phyloP scores from a whole-genome alignment of 78 protist species.

The Creolimax fragrantissima region DNA sequence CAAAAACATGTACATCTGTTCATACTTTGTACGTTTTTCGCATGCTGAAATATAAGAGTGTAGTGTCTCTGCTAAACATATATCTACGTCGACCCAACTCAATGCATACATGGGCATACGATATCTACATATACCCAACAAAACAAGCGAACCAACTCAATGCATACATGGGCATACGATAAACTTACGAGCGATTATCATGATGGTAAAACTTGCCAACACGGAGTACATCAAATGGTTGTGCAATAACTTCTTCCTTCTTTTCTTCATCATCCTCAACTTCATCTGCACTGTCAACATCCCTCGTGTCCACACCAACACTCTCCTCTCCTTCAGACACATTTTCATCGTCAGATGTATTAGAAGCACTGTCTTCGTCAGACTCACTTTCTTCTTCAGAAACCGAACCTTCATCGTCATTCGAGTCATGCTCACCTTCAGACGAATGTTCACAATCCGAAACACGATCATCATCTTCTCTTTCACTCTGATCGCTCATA shows the following conservation, averaged over 20 bases:
- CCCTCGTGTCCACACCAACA: background rate
- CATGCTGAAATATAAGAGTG: too few species aligned
- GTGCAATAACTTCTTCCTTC: background rate
- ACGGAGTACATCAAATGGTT: background rate
- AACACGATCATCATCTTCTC: background rate
- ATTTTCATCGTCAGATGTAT: background rate
- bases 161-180: background rate
- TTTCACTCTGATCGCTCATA: background rate
- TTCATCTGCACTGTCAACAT: background rate
- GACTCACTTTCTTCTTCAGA: background rate
- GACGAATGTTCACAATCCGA: too few species aligned
- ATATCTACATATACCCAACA: background rate
- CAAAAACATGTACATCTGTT: too few species aligned
- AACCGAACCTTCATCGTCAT: background rate
- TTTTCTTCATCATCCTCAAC: background rate
- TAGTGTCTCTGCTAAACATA: too few species aligned
- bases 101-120: background rate
- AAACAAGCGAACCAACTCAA: background rate
- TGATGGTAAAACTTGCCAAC: background rate
- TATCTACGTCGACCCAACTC: too few species aligned
- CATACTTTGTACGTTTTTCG: too few species aligned
- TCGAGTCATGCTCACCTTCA: background rate
- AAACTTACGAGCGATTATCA: background rate
- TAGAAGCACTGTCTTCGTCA: background rate
- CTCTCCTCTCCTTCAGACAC: background rate